phyloP scores from a whole-genome alignment of 2,329 filamentous ascomycete genomes.

The Botrytis paeoniae region DNA sequence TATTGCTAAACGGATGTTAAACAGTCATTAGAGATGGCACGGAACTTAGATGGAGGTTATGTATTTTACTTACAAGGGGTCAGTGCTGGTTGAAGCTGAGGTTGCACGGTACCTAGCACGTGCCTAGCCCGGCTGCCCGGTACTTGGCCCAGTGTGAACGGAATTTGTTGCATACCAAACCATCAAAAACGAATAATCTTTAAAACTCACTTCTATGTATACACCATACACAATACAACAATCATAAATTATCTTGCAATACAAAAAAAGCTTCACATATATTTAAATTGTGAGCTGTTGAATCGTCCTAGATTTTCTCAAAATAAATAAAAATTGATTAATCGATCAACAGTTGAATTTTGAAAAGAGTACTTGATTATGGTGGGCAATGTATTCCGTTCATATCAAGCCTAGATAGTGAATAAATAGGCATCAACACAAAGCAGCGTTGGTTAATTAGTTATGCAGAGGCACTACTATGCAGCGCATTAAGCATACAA shows the following conservation, averaged over 20 bases:
- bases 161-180: not conserved
- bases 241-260: no score
- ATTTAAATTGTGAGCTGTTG: no score
- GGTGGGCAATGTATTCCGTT: not conserved
- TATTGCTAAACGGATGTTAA: not conserved
- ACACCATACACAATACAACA: no score
- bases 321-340: not conserved
- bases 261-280: no score
- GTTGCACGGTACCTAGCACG: not conserved
- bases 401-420: no score
- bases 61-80: not conserved
- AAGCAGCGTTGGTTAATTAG: not conserved
- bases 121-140: no score
- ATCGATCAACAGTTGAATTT: not conserved
- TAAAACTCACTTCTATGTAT: no score
- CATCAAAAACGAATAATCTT: not conserved
- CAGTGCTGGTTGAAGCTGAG: not conserved
- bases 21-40: not conserved
- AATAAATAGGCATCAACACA: not conserved
- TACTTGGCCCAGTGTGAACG: not conserved
- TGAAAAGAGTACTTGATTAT: not conserved
- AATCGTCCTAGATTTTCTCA: not conserved
- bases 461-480: no score
- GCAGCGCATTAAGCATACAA: no score
- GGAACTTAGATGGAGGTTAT: constrained; percentile 4